Evolutionary conservation across 2,329 filamentous ascomycete genomes (phyloP), one percentile per base, ranked within the genome.

Genomic region (Neopestalotiopsis clavispora): DNA sequence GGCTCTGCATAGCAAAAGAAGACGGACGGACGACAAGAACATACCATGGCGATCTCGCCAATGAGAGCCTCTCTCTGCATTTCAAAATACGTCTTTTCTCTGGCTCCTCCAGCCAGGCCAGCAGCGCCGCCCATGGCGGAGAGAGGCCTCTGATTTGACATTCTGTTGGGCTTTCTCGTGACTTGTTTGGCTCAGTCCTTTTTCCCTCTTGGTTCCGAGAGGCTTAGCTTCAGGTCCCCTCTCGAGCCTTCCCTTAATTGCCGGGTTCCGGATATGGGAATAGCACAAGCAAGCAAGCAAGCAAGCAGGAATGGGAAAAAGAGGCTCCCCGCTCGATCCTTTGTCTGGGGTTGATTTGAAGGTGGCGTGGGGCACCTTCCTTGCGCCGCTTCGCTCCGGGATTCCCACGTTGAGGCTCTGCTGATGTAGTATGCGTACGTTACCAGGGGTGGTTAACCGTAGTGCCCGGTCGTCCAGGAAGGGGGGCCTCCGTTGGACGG

Each of bases 21-120:
- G 20, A 4, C 4, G 12, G 14, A 13, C 9, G 13, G 20, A 6
- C 40, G 34, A 59, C 38, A n/a, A 17, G 10, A 20, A 76, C 82
- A 61, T 75, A 93, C 92, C 82, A 90, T 85, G 70, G 91, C 91
- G 74, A 95, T 93, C 73, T 95, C 92, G 61, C 86, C 85, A 4
- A 95, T 84, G 38, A 95, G 84, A 6, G 89, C 84, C 75, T 91
- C 91, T 70, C 93, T 88, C 82, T 95, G 92, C 77, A 91, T 88
- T 77, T 94, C 92, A 75, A 94, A 95, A 74, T 92, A 93, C 0
- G 90, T 83, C 80, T 88, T 89, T 68, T 86, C 84, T 32, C 75
- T 28, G 74, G 70, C 20, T 75, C 74, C n/a, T 40, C 28, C 59
- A 71, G 70, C 38, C 74, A 73, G 28, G 4, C 49, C 60, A 32